Evolutionary conservation across 805 yeast species (phyloP).

Genomic region (Schizosaccharomyces pombe): DNA sequence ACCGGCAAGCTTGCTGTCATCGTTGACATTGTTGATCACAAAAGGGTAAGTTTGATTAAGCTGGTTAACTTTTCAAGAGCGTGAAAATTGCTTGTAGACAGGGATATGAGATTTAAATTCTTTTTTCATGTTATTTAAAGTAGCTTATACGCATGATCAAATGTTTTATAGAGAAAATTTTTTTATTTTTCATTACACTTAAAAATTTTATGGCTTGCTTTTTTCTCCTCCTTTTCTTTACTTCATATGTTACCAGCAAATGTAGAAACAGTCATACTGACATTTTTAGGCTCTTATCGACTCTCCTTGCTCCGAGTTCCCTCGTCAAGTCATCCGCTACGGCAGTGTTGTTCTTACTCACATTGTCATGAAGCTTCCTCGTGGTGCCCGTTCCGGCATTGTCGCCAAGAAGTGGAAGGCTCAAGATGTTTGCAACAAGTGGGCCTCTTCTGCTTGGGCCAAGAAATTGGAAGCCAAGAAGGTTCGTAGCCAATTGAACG

Average conservation of each 20-base stretch:
- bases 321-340: conserved; percentile 78
- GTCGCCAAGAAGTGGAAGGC: conserved; percentile 86
- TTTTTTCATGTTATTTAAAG: too few species aligned
- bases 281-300: conserved; percentile 34
- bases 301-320: conserved; percentile 75
- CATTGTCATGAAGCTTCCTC: conserved; percentile 61
- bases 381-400: conserved; percentile 74
- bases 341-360: conserved; percentile 84
- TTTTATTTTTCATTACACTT: too few species aligned
- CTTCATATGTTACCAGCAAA: too few species aligned
- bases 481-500: conserved; percentile 79
- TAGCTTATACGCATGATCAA: too few species aligned
- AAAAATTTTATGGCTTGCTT: too few species aligned
- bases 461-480: conserved; percentile 90
- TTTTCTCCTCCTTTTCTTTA: too few species aligned
- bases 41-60: neutral
- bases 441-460: conserved; percentile 92
- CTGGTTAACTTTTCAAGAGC: too few species aligned
- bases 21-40: conserved; percentile 95
- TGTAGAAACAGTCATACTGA: too few species aligned
- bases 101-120: too few species aligned
- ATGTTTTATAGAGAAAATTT: too few species aligned
- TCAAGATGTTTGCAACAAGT: conserved; percentile 66
- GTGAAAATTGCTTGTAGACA: too few species aligned
- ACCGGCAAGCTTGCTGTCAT: conserved; percentile 80